Percentiles rank a stretch among this genome's conserved stretches.
phyloP scores from a whole-genome alignment of 2,329 filamentous ascomycete species.

The Xylariaceae sp. region DNA sequence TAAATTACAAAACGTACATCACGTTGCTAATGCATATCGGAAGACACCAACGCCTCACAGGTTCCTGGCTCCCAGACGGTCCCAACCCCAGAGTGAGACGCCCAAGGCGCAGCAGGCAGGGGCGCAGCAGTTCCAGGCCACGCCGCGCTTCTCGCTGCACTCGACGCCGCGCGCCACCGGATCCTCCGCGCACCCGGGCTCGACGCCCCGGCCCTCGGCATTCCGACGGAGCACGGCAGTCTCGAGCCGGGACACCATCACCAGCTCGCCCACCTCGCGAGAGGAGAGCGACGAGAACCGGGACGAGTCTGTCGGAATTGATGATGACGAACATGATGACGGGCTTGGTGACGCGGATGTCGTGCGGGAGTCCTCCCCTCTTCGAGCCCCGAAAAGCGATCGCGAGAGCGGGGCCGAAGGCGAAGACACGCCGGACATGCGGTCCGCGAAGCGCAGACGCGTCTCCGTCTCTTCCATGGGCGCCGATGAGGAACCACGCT shows the following conservation, averaged over 20 bases:
- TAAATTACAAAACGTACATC: neutral
- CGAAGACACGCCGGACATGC: constrained; percentile 2
- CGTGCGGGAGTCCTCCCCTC: constrained; percentile 20
- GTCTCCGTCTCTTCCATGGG: constrained; percentile 29
- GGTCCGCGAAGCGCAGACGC: constrained; percentile 32
- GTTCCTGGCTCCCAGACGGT: constrained; percentile 27
- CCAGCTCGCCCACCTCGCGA: constrained; percentile 10
- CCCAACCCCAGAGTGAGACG: constrained; percentile 21
- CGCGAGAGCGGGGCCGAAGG: neutral
- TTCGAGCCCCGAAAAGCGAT: constrained; percentile 3
- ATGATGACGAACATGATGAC: constrained; percentile 3
- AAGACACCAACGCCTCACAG: constrained; percentile 29
- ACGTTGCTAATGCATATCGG: too few relatives aligned
- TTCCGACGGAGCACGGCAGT: constrained; percentile 11
- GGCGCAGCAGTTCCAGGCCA: constrained; percentile 26
- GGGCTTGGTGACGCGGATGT: constrained; percentile 9
- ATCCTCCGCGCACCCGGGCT: neutral
- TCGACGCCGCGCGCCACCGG: constrained; percentile 21
- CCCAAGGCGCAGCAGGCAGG: constrained; percentile 18
- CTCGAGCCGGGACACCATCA: constrained; percentile 13
- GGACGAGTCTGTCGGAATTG: constrained; percentile 1
- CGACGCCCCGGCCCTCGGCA: constrained; percentile 11
- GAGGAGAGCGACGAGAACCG: neutral
- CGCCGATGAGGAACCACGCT: neutral
- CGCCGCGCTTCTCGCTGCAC: constrained; percentile 28